A percentile compares a stretch with the other conserved stretches of the same genome.
These are phyloP conservation scores for Collybia sp. DNA, from an alignment of 768 basidiomycete genomes.

Conservation along the genomic window DNA sequence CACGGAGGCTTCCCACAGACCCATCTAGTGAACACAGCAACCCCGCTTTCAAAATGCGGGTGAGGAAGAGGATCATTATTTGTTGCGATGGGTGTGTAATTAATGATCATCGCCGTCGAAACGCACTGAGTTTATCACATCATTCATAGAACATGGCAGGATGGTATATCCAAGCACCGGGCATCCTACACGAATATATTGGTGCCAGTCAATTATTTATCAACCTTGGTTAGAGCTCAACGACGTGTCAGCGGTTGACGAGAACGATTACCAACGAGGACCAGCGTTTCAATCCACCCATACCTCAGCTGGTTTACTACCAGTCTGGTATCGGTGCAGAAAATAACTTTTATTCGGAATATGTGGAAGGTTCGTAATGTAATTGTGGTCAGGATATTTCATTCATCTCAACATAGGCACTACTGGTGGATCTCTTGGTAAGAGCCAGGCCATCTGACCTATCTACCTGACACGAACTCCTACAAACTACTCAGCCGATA, in stretches of 20 bases:
- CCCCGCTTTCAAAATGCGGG: constrained; percentile 9
- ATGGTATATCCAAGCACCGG: constrained; percentile 44
- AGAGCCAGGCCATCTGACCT: constrained; percentile 1
- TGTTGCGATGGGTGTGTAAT: constrained; percentile 69
- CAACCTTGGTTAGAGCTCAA: not conserved
- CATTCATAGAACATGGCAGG: constrained; percentile 62
- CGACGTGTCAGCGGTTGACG: constrained; percentile 40
- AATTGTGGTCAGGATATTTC: not conserved
- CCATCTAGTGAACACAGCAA: constrained; percentile 15
- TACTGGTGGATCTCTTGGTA: constrained; percentile 62
- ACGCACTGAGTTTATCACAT: not conserved
- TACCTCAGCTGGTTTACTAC: constrained; percentile 62
- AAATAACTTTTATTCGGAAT: constrained; percentile 50
- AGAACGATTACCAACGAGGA: constrained; percentile 50
- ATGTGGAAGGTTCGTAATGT: constrained; percentile 47
- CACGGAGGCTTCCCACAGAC: constrained; percentile 27
- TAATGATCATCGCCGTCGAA: constrained; percentile 1
- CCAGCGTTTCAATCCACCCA: constrained; percentile 24
- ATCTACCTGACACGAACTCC: not conserved
- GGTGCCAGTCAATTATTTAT: constrained; percentile 19
- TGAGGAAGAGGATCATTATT: constrained; percentile 59
- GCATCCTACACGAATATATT: constrained; percentile 54
- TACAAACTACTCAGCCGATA: constrained; percentile 40
- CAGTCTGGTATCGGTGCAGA: constrained; percentile 59
- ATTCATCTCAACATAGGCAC: constrained; percentile 36